Evolutionary conservation across 768 basidiomycete species (phyloP), one percentile per base, ranked within the genome.

Genomic region (Xanthoconium purpureum): DNA sequence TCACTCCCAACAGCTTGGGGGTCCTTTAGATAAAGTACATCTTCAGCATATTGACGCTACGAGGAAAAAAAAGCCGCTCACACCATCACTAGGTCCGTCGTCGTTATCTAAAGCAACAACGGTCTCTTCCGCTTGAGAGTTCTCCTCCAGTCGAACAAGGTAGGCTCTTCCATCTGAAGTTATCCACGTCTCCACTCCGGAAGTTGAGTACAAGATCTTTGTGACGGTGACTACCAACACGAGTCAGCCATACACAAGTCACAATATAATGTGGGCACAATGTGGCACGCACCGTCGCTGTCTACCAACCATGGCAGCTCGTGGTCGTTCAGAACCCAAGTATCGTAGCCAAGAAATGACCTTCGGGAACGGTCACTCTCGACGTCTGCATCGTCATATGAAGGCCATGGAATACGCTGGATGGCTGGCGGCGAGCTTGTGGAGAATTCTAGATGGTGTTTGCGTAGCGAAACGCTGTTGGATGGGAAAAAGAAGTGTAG

Each of bases 381-480:
- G 13, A 70, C 72, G 30, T 80, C 74, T 33, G 68, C 67, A 9
- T 77, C 76, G 20, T 74, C 74, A 36, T 79, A 75, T 36, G 73
- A 69, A 9, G 92, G 91, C 91, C 92, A 94, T 2, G 91, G 90
- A 63, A 94, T 89, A 24, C 87, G 83, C 63, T 94, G 91, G 29
- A 94, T 76, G 4, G 90, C 83, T 2, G 89, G 82, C 2, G 92
- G 91, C 53, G 77, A 81, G 60, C 74, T 76, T 1, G 90, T 92
- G 3, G 91, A 87, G 66, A 92, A 92, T 39, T 87, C 56, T 29
- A 94, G 76, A 69, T 84, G 79, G 48, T 83, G 73, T 64, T 77
- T 83, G 50, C 91, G 80, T 24, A 89, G 89, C 6, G 90, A 92
- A 24, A 91, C 82, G 57, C 91, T 93, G 36, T 65, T 53, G 37